Base-by-base conservation (phyloP, 352 stramenopile genomes). In the Pythium apleroticum region DNA sequence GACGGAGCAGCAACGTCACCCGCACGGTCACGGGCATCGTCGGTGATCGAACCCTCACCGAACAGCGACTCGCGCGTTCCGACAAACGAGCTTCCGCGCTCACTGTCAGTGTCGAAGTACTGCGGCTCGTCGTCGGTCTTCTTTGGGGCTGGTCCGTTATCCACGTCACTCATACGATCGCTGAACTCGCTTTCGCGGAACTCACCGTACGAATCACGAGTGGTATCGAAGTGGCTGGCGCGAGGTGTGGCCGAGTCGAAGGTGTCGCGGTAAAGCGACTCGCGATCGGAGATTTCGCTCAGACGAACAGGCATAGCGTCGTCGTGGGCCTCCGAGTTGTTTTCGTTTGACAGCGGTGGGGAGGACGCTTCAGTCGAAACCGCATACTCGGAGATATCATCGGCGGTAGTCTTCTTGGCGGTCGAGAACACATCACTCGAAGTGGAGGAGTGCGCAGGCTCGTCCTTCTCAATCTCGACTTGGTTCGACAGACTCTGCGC, bases 81-180 rank as follows among this genome's bases (percentile, higher is more conserved):
- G 7, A 66, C 50, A 12, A 81, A 71, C 19, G 74, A 84, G 27
- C 72, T 81, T 3, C 49, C 76, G 20, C 72, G 70, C 5, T 84
- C 75, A 59, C 78, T 84, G 50, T 84, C 76, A 0, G 78, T 77
- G 57, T 87, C 75, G 24, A 81, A 81, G 65, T 80, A 80, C 58
- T 73, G 75, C 8, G 63, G 73, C 0, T 68, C 72, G 11, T 74
- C 65, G 6, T 63, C 56, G 30, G 48, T 57, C 43, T 59, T 71
- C 19, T 52, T 60, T 41, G 57, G 75, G 57, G 48, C 67, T 71
- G 19, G 77, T 19, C 46, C 64, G 67, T 31, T 69, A 31, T 77
- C 73, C 31, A 76, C 61, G 15, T 70, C 57, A 27, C 76, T 79
- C 17, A 66, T 61, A 24, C 71, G 68, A 41, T 66, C 65, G 35